Percentiles rank a stretch among this genome's conserved stretches.
Evolutionary conservation across 306 rosid genomes (phyloP).

Genomic region (Casuarina glauca): DNA sequence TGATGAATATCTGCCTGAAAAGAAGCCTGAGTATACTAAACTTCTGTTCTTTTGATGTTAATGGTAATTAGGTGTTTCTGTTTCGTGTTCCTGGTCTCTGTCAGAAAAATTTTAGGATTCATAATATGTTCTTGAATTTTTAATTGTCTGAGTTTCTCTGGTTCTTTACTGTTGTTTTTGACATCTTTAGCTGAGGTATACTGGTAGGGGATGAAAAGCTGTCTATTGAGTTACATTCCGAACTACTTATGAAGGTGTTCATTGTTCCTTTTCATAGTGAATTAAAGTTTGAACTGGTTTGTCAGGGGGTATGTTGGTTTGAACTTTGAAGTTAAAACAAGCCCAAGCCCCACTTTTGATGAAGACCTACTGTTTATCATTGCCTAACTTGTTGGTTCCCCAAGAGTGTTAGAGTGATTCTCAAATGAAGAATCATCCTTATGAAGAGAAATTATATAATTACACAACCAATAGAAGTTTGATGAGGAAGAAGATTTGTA

Average conservation of each 20-base stretch:
- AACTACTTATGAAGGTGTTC: conserved; percentile 24
- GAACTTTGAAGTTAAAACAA: conserved; percentile 97
- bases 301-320: conserved; percentile 99
- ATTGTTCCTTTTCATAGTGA: conserved; percentile 47
- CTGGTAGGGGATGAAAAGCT: conserved; percentile 33
- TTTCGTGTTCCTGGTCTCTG: background rate
- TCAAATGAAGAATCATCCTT: conserved; percentile 56
- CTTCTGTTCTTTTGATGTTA: background rate
- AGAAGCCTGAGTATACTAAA: background rate
- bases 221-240: conserved; percentile 13
- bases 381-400: conserved; percentile 73
- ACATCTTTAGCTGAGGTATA: conserved; percentile 13
- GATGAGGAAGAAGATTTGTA: conserved; percentile 67
- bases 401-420: conserved; percentile 67
- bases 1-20: background rate
- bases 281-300: conserved; percentile 82
- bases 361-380: conserved; percentile 76
- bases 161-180: background rate
- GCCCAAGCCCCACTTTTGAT: conserved; percentile 90
- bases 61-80: background rate
- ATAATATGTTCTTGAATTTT: conserved; percentile 3
- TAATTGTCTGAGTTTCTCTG: conserved; percentile 24
- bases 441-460: conserved; percentile 65
- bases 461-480: conserved; percentile 70
- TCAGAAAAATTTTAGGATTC: conserved; percentile 26